A percentile compares a stretch with the other conserved stretches of the same genome.
Evolutionary conservation across 2,329 filamentous ascomycete species (phyloP).

Genomic region (Ophiostoma quercus): DNA sequence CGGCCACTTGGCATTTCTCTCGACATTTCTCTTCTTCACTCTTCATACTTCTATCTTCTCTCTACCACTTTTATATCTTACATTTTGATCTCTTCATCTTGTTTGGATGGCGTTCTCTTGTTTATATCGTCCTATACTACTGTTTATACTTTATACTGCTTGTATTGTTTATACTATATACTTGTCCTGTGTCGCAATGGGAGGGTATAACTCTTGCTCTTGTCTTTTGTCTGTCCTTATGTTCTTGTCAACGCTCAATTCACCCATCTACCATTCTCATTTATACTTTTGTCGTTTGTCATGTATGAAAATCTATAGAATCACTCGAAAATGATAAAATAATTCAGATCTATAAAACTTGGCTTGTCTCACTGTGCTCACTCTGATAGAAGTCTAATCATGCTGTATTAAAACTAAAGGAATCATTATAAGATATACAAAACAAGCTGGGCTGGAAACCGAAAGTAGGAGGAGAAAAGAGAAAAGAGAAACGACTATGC

Average conservation of each 20-base stretch:
- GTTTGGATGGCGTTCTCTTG: constrained; percentile 18
- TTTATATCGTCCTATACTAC: background rate
- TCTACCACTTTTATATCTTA: constrained; percentile 1
- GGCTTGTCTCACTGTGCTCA: too few relatives aligned
- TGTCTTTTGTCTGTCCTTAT: background rate
- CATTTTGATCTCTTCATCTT: constrained; percentile 12
- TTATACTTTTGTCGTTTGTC: background rate
- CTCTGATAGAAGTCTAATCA: background rate
- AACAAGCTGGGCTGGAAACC: background rate
- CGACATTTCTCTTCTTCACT: background rate
- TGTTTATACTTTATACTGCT: constrained; percentile 10
- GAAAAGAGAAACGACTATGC: background rate
- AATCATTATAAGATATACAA: background rate
- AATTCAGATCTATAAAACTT: background rate
- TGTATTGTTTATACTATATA: background rate
- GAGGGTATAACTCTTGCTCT: background rate
- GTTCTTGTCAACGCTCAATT: background rate
- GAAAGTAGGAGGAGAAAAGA: background rate
- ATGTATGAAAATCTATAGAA: constrained; percentile 7
- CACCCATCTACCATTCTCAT: background rate
- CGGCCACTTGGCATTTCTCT: constrained; percentile 9
- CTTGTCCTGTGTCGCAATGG: background rate
- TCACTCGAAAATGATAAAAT: background rate
- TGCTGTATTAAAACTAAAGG: background rate
- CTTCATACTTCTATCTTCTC: background rate